Evolutionary conservation across 306 rosid species (phyloP).

Genomic region (Erythrophleum fordii): DNA sequence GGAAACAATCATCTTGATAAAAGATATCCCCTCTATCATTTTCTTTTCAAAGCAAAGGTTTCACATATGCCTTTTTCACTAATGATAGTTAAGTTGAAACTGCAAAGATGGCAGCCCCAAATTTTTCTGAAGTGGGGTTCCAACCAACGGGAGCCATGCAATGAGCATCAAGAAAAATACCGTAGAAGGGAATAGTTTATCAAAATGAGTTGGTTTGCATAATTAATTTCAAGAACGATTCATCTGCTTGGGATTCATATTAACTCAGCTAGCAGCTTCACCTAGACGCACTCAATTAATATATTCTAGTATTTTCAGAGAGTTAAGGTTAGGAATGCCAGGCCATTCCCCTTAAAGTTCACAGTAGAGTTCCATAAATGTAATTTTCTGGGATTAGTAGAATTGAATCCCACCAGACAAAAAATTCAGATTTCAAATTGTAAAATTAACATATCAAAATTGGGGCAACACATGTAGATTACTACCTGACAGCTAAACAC

Average conservation of each 20-base stretch:
- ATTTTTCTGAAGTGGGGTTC: background rate
- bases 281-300: conserved; percentile 24
- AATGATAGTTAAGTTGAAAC: background rate
- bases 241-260: conserved; percentile 13
- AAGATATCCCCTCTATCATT: background rate
- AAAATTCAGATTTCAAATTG: background rate
- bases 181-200: background rate
- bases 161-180: background rate
- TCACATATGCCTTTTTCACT: background rate
- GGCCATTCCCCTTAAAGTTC: no score
- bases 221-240: no score
- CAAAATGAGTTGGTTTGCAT: background rate
- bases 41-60: background rate
- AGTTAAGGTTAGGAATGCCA: conserved; percentile 15
- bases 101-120: background rate
- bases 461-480: background rate
- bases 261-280: conserved; percentile 16
- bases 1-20: no score
- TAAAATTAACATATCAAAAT: conserved; percentile 23
- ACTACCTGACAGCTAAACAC: background rate
- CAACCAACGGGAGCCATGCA: background rate
- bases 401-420: conserved; percentile 16
- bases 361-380: background rate
- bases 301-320: conserved; percentile 4
- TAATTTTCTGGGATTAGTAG: conserved; percentile 14